Conservation (phyloP, 305 asterid species). For the Caryopteris hybrid region DNA sequence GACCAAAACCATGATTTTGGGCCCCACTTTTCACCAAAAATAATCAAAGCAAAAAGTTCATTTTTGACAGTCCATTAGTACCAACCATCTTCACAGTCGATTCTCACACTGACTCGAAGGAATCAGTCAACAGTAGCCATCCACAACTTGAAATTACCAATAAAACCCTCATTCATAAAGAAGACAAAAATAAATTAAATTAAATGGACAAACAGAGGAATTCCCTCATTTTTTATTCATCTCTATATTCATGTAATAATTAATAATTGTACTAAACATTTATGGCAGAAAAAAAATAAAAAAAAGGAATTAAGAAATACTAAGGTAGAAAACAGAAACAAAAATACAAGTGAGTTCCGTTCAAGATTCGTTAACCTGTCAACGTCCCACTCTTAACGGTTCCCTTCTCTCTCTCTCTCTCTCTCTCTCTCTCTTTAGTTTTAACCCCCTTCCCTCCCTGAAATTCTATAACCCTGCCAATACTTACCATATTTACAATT, state of each 20-base stretch:
- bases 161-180: not conserved
- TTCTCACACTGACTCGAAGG: not conserved
- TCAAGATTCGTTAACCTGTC: constrained; percentile 48
- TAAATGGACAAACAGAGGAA: constrained; percentile 13
- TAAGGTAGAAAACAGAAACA: not conserved
- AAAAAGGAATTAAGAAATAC: constrained; percentile 28
- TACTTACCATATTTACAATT: constrained; percentile 46
- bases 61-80: constrained; percentile 44
- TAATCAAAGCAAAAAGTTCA: constrained; percentile 58
- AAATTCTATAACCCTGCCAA: constrained; percentile 13
- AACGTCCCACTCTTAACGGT: constrained; percentile 38
- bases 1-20: constrained; percentile 6
- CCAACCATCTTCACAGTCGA: constrained; percentile 6
- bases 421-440: constrained; percentile 8
- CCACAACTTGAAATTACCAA: constrained; percentile 4
- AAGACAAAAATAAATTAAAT: not conserved
- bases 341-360: constrained; percentile 22
- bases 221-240: constrained; percentile 28
- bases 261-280: constrained; percentile 13
- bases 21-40: constrained; percentile 22
- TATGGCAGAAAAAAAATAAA: constrained; percentile 20
- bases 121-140: not conserved
- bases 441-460: not conserved
- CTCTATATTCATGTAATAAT: constrained; percentile 12
- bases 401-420: constrained; percentile 14